phyloP scores from a whole-genome alignment of 129 eudicot genomes.

The Glebionis coronaria region DNA sequence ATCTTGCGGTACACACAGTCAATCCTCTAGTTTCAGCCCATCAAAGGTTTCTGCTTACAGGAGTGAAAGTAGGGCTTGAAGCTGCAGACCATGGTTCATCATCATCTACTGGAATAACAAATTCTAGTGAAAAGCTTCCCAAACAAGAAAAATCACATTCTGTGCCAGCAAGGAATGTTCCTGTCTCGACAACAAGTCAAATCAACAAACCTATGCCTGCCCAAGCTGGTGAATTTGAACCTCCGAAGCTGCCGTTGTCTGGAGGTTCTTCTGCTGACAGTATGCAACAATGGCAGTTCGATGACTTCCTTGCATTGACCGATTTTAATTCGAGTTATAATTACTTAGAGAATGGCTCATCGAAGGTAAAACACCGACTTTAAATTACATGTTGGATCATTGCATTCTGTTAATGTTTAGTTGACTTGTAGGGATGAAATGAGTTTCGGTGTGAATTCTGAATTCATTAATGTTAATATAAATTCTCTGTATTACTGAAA shows the following conservation, averaged over 20 bases:
- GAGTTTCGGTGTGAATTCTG: too few relatives aligned
- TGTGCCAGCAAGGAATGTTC: constrained; percentile 29
- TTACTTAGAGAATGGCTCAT: constrained; percentile 55
- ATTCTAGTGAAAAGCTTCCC: constrained; percentile 43
- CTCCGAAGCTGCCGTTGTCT: constrained; percentile 41
- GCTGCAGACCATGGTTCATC: constrained; percentile 46
- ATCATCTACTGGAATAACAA: constrained; percentile 53
- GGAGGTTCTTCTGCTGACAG: constrained; percentile 64
- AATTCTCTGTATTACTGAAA: too few relatives aligned
- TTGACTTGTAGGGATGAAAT: too few relatives aligned
- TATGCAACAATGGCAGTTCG: constrained; percentile 76
- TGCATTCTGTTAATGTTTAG: too few relatives aligned
- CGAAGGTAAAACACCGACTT: constrained; percentile 52
- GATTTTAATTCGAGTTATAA: constrained; percentile 53
- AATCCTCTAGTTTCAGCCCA: constrained; percentile 66
- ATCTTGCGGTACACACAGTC: constrained; percentile 75
- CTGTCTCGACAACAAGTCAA: constrained; percentile 34
- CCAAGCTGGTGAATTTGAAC: constrained; percentile 31
- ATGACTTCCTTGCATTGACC: constrained; percentile 62
- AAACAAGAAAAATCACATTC: constrained; percentile 36
- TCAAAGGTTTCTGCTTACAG: constrained; percentile 87
- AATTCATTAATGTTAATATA: too few relatives aligned
- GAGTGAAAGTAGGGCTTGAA: constrained; percentile 87
- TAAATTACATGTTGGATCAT: constrained; percentile 8
- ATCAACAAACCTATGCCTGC: constrained; percentile 33